phyloP scores from a whole-genome alignment of 2,329 filamentous ascomycete species.

The Aureobasidium subglaciale region DNA sequence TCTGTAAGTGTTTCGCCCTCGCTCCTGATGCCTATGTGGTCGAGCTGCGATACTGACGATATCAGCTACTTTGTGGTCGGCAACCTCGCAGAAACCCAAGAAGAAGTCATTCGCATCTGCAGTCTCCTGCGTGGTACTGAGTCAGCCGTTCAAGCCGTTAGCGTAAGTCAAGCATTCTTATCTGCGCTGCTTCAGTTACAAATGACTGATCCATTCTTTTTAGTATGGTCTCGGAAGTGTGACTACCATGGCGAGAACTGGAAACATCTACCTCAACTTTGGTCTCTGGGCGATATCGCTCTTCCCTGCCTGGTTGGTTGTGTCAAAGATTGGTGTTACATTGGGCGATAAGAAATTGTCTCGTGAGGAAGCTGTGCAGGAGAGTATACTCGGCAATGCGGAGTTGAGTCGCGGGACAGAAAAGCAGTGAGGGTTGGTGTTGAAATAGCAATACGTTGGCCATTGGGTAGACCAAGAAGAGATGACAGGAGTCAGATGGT shows the following conservation, averaged over 20 bases:
- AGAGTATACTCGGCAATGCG: neutral
- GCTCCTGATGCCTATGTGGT: neutral
- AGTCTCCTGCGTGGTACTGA: slow-evolving; percentile 63
- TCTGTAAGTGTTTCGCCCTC: slow-evolving; percentile 41
- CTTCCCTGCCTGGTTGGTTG: slow-evolving; percentile 59
- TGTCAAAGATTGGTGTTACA: slow-evolving; percentile 47
- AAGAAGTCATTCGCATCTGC: slow-evolving; percentile 61
- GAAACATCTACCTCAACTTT: slow-evolving; percentile 65
- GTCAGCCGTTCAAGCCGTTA: slow-evolving; percentile 65
- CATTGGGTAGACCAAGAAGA: too few species aligned
- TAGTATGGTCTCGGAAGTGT: slow-evolving; percentile 59
- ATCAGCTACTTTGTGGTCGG: slow-evolving; percentile 61
- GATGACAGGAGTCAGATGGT: too few species aligned
- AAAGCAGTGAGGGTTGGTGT: neutral
- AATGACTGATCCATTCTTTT: neutral
- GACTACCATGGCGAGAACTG: slow-evolving; percentile 55
- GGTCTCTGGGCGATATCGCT: slow-evolving; percentile 59
- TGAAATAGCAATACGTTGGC: too few species aligned
- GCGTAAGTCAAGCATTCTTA: slow-evolving; percentile 33
- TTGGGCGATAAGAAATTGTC: neutral
- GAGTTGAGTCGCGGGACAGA: neutral
- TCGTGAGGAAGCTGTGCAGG: neutral
- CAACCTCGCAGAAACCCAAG: slow-evolving; percentile 54
- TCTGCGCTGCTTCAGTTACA: neutral
- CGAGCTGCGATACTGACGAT: neutral